phyloP scores from a whole-genome alignment of 2,329 filamentous ascomycete species.

The Penicillium frequentans region DNA sequence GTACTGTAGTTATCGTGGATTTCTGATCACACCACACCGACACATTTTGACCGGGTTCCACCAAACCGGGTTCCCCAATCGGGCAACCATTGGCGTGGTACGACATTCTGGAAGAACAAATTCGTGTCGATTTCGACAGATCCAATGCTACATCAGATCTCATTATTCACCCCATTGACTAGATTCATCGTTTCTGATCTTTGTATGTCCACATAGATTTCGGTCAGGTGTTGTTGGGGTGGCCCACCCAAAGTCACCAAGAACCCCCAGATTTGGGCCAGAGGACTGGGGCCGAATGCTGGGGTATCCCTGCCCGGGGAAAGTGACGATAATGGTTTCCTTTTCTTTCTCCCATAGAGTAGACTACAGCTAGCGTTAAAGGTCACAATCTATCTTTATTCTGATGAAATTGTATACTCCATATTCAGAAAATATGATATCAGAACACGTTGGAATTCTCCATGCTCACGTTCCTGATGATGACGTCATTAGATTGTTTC shows the following conservation, averaged over 20 bases:
- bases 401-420: too few relatives aligned
- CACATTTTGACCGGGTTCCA: conserved; percentile 1
- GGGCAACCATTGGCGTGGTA: conserved; percentile 11
- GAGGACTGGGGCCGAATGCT: neutral
- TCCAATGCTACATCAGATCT: neutral
- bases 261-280: neutral
- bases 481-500: neutral
- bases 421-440: too few relatives aligned
- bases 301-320: neutral
- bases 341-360: neutral
- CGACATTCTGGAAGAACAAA: neutral
- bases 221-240: neutral
- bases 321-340: neutral
- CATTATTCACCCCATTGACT: neutral
- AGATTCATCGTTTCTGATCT: too few relatives aligned
- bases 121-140: neutral
- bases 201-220: neutral
- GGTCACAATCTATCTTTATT: neutral
- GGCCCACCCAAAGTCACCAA: neutral
- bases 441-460: neutral
- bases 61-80: conserved; percentile 9
- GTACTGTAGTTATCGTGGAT: neutral
- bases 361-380: neutral
- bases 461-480: neutral
- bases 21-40: neutral